Evolutionary conservation across 2,329 filamentous ascomycete species (phyloP).

Genomic region (Teratosphaeria nubilosa): DNA sequence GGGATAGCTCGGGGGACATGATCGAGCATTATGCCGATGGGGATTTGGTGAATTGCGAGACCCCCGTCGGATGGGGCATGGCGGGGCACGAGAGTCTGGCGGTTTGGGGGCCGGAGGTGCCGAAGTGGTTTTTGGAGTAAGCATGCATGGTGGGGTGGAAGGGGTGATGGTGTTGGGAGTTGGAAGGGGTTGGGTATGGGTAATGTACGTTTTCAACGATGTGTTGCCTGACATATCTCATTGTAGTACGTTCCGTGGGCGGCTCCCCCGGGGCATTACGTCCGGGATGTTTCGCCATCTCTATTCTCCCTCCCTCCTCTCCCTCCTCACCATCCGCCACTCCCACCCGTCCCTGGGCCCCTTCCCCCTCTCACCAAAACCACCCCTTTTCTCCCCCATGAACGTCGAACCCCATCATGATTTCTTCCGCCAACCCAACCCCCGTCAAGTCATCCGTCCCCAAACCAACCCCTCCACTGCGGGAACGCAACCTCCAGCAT

Average conservation of each 20-base stretch:
- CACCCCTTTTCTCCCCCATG: neutral
- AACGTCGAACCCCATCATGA: neutral
- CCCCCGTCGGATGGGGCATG: slow-evolving; percentile 26
- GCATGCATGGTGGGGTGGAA: neutral
- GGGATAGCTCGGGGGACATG: slow-evolving; percentile 53
- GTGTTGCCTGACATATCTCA: neutral
- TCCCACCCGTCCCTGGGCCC: neutral
- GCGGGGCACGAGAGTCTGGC: slow-evolving; percentile 23
- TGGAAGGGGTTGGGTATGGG: neutral
- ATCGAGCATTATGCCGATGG: slow-evolving; percentile 52
- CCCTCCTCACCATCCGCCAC: neutral
- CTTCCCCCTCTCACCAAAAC: neutral
- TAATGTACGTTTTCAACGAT: neutral
- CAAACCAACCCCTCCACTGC: neutral
- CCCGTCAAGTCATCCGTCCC: neutral
- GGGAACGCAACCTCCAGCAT: neutral
- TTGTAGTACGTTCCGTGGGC: too few species aligned
- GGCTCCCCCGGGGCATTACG: neutral
- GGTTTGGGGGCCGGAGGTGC: slow-evolving; percentile 24
- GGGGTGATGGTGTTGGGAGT: neutral
- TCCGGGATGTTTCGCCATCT: neutral
- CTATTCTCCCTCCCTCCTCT: neutral
- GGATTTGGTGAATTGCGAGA: slow-evolving; percentile 52
- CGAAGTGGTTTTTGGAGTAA: slow-evolving; percentile 18
- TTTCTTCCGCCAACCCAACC: neutral